A percentile compares a stretch with the other conserved stretches of the same genome.
These are phyloP conservation scores for Lantana camara DNA, from an alignment of 257 asterid species.

Conservation along the genomic window DNA sequence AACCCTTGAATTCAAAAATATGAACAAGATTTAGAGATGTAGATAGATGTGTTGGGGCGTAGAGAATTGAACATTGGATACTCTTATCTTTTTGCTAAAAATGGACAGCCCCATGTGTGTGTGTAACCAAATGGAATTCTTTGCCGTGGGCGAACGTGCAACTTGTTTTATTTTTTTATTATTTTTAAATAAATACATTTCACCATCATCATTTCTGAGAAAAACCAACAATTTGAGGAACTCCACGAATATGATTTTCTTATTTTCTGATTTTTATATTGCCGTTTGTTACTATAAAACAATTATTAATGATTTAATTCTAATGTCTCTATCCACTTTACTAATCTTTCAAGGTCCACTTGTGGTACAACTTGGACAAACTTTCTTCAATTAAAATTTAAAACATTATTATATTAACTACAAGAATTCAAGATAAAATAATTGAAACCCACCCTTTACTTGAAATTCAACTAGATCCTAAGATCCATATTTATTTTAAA, in stretches of 20 bases:
- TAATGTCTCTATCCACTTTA: conserved; percentile 17
- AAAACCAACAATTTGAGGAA: conserved; percentile 2
- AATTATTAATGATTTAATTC: conserved; percentile 4
- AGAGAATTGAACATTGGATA: conserved; percentile 57
- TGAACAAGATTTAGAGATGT: conserved; percentile 13
- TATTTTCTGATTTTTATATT: background rate
- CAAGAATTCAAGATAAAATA: background rate
- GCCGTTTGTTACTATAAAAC: background rate
- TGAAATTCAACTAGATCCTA: too few relatives aligned
- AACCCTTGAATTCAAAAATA: too few relatives aligned
- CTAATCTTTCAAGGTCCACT: conserved; percentile 20
- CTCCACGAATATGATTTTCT: background rate
- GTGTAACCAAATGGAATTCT: conserved; percentile 61
- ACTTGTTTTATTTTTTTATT: conserved; percentile 34
- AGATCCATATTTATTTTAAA: too few relatives aligned
- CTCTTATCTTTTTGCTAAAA: conserved; percentile 30
- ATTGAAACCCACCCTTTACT: too few relatives aligned
- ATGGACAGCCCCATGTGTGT: conserved; percentile 70
- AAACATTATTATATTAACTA: background rate
- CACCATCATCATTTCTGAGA: background rate
- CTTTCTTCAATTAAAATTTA: background rate
- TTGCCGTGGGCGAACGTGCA: conserved; percentile 58
- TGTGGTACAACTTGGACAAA: conserved; percentile 21
- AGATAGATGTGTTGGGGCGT: conserved; percentile 21
- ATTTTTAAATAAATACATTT: background rate